Evolutionary conservation across 306 rosid genomes (phyloP).

Genomic region (Dalbergia oliveri): DNA sequence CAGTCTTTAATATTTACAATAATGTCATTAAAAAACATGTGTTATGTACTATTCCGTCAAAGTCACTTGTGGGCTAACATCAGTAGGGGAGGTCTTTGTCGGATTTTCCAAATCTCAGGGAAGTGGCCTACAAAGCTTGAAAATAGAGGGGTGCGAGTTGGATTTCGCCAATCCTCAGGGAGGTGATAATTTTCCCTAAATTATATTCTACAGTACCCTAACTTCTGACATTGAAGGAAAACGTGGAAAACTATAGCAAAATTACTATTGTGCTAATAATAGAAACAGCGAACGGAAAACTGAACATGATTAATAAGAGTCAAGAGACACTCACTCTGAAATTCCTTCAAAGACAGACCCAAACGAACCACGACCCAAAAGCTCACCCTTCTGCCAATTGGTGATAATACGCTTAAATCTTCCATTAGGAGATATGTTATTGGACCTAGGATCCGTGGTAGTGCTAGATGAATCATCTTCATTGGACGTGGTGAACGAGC

Average conservation of each 20-base stretch:
- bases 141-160: too few species aligned
- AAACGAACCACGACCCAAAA: conserved; percentile 93
- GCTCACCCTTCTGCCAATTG: conserved; percentile 74
- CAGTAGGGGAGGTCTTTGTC: too few species aligned
- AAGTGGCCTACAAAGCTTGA: too few species aligned
- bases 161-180: too few species aligned
- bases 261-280: conserved; percentile 7
- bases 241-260: not conserved
- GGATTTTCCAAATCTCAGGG: too few species aligned
- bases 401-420: conserved; percentile 62
- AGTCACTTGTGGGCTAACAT: too few species aligned
- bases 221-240: conserved; percentile 1
- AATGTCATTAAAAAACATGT: too few species aligned
- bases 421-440: conserved; percentile 74
- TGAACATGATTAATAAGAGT: not conserved
- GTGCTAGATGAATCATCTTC: conserved; percentile 87
- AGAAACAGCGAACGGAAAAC: conserved; percentile 7
- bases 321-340: conserved; percentile 69
- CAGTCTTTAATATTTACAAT: too few species aligned
- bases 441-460: conserved; percentile 67
- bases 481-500: conserved; percentile 78
- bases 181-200: too few species aligned
- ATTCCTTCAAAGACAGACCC: conserved; percentile 94
- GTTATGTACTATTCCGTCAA: too few species aligned
- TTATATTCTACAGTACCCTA: not conserved